Evolutionary conservation across 257 asterid genomes (phyloP).

Genomic region (Verbascum thapsus): DNA sequence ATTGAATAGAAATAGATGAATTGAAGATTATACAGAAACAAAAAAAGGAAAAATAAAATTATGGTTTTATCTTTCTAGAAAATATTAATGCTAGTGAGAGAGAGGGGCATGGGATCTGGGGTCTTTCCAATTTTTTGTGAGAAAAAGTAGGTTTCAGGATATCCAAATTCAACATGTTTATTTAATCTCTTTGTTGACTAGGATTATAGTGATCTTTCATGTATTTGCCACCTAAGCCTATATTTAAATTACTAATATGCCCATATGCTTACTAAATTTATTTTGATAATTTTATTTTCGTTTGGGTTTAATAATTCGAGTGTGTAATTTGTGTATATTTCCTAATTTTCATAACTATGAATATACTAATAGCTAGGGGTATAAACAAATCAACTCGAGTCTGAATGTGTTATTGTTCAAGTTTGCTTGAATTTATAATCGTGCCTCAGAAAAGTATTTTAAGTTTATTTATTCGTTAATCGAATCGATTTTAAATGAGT

Average conservation of each 20-base stretch:
- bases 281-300: too few species aligned
- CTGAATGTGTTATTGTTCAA: too few species aligned
- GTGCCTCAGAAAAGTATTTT: too few species aligned
- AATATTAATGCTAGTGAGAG: constrained; percentile 20
- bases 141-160: neutral
- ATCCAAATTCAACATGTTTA: constrained; percentile 1
- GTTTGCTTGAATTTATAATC: too few species aligned
- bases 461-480: too few species aligned
- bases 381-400: too few species aligned
- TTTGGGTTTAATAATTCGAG: too few species aligned
- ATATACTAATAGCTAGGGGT: too few species aligned
- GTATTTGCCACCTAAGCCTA: neutral
- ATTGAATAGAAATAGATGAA: constrained; percentile 6
- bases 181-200: neutral
- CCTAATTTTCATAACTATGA: too few species aligned
- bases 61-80: neutral
- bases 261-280: neutral
- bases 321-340: too few species aligned
- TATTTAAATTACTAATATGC: neutral
- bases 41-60: neutral
- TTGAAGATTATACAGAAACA: neutral
- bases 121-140: constrained; percentile 32
- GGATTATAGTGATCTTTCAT: neutral
- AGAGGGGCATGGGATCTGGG: constrained; percentile 35
- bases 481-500: too few species aligned